A percentile compares a stretch with the other conserved stretches of the same genome.
Evolutionary conservation across 306 rosid genomes (phyloP).

Genomic region (Prunus padus): DNA sequence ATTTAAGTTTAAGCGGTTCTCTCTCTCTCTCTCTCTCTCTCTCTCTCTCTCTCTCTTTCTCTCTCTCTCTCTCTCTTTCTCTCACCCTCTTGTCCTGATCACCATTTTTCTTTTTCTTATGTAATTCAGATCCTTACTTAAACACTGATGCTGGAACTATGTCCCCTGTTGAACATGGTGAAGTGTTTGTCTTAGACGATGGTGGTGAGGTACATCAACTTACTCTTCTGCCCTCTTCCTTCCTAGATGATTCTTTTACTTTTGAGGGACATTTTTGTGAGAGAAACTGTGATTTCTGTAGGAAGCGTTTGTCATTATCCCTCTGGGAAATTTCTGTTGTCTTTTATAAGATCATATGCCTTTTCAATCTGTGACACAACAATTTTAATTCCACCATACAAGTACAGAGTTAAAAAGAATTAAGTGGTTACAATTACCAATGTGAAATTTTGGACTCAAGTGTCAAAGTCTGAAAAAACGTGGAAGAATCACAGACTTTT

Average conservation of each 20-base stretch:
- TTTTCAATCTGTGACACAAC: not conserved
- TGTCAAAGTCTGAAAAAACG: conserved; percentile 8
- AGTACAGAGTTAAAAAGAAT: not conserved
- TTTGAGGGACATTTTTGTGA: not conserved
- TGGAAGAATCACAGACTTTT: not conserved
- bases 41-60: not conserved
- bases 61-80: too few relatives aligned
- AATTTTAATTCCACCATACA: not conserved
- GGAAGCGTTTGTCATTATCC: not conserved
- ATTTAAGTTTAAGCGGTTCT: not conserved
- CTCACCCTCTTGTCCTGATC: not conserved
- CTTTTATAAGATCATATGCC: not conserved
- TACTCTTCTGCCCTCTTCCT: not conserved
- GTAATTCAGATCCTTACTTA: conserved; percentile 82
- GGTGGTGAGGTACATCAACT: conserved; percentile 82
- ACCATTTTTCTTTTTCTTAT: conserved; percentile 4
- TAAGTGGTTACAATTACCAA: too few relatives aligned
- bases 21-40: too few relatives aligned
- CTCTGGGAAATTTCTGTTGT: too few relatives aligned
- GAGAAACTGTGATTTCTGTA: not conserved
- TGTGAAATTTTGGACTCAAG: conserved; percentile 3
- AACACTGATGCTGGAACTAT: conserved; percentile 98
- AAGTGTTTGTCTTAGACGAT: conserved; percentile 88
- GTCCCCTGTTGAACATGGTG: conserved; percentile 98
- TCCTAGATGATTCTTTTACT: not conserved